Evolutionary conservation across 805 yeast species (phyloP), one percentile per base, ranked within the genome.

Genomic region (Phaffomyces antillensis): DNA sequence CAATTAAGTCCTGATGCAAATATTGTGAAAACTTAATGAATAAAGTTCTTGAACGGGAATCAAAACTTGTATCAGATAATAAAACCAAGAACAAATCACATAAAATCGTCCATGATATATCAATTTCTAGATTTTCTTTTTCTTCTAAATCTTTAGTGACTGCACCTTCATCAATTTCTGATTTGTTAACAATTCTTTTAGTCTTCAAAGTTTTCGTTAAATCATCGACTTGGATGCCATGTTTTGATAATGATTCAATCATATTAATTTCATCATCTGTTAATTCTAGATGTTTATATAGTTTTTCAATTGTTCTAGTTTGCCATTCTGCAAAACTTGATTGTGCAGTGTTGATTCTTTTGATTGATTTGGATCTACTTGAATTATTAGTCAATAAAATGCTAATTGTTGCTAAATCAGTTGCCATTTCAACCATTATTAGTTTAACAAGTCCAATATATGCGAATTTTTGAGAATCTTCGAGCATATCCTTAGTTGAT

Each of bases 91-190:
- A 91, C 39, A 93, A 66, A 61, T 93, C 99, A 65, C 99, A 95
- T 7, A 93, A 68, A 13, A 91, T 76, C 0, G 96, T 90, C 99
- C 99, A 95, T 28, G 90, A 78, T 20, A 93, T 75, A 56, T 90
- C 96, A 44, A 86, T 73, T 25, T 81, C 77, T 8, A 83, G 51
- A 6, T 28, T 28, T 28, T 43, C 40, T 10, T 31, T 31, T 42
- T 40, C 30, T 32, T 38, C 23, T 52, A 43, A 20, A 30, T 47
- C 28, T 36, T 52, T 48, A 6, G 42, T 13, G 20, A 44, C 36
- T 15, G 37, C 44, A 16, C 17, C 39, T 32, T 34, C 42, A 28
- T 62, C 65, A 47, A 62, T 66, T 23, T 66, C 61, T 18, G 84
- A 82, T 55, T 81, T 81, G 4, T 68, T 66, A 6, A 83, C 70